Evolutionary conservation across 192 early-diverging fungal genomes (phyloP), one percentile per base, ranked within the genome.

Genomic region (Lobosporangium transversale): DNA sequence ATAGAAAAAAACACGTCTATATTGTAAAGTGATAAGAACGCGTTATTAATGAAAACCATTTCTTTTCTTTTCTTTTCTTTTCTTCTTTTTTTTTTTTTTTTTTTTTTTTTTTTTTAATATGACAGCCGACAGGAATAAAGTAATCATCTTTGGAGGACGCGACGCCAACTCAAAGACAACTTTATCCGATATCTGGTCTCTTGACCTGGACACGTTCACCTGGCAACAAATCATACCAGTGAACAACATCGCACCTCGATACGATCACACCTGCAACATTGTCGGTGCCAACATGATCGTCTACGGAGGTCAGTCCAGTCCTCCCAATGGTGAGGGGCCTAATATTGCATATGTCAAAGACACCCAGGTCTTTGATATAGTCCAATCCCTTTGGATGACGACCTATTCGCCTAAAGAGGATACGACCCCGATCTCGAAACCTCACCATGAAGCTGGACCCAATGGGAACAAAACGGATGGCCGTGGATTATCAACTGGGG

Each of bases 131-230:
- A 76, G 73, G 47, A 30, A 67, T 24, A 76, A 76, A 21, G 47
- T 76, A 24, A 56, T 76, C 37, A 45, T 76, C 6, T 76, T 40
- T 61, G 73, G 73, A 30, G 73, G 73, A 7, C 58, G 58, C 24
- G 73, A 76, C 10, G n/a, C 53, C 45, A 66, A 62, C 42, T 6
- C 47, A 15, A 10, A 36, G 9, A 42, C 44, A 31, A 53, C 73
- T 5, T 52, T 58, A 7, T 14, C 9, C 2, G 73, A 76, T 24
- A 20, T 76, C 23, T 76, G 73, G 73, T 62, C 65, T 4, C 42
- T 76, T 31, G 73, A 76, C 40, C 52, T 76, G 26, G 47, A 67
- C 37, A 76, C 73, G 0, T 2, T 62, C 49, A 76, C 73, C 21
- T 76, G 73, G 73, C 31, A 51, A 17, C 58, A 66, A 24, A 62